These are phyloP conservation scores for Exophiala dermatitidis DNA, from an alignment of 2,329 filamentous ascomycete species.

Conservation along the genomic window DNA sequence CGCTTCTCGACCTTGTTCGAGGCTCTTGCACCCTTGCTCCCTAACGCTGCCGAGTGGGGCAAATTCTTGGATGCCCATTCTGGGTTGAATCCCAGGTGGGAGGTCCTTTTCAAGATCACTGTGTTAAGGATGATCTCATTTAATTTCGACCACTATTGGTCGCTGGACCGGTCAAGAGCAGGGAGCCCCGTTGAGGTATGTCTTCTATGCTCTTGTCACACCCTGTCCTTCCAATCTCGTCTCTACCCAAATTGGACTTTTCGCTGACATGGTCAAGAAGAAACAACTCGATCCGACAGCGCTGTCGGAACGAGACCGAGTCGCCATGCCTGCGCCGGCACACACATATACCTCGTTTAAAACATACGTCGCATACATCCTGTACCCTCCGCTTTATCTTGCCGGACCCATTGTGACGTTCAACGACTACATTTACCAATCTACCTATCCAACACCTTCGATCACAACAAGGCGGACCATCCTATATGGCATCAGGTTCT, in stretches of 20 bases:
- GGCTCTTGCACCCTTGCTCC: slow-evolving; percentile 41
- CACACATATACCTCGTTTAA: slow-evolving; percentile 65
- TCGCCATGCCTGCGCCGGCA: slow-evolving; percentile 64
- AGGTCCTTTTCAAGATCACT: slow-evolving; percentile 96
- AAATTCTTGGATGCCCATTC: slow-evolving; percentile 68
- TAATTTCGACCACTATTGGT: slow-evolving; percentile 97
- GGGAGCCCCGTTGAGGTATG: slow-evolving; percentile 74
- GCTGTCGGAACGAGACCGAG: slow-evolving; percentile 81
- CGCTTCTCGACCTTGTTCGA: slow-evolving; percentile 57
- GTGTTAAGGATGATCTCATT: slow-evolving; percentile 90
- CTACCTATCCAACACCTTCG: slow-evolving; percentile 63
- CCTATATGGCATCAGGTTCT: slow-evolving; percentile 76
- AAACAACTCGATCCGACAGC: slow-evolving; percentile 84
- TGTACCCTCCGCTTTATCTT: slow-evolving; percentile 90
- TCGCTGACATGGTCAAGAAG: slow-evolving; percentile 76
- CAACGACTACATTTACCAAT: slow-evolving; percentile 93
- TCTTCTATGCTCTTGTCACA: slow-evolving; percentile 29
- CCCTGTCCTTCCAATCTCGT: neutral
- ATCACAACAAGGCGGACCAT: slow-evolving; percentile 64
- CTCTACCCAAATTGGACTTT: neutral
- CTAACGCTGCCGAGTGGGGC: slow-evolving; percentile 53
- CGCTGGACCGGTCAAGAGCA: slow-evolving; percentile 53
- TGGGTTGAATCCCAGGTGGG: slow-evolving; percentile 84
- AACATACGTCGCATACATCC: slow-evolving; percentile 80
- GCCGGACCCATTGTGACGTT: slow-evolving; percentile 92